Evolutionary conservation across 2,329 filamentous ascomycete genomes (phyloP).

Genomic region (Penicillium sp.): DNA sequence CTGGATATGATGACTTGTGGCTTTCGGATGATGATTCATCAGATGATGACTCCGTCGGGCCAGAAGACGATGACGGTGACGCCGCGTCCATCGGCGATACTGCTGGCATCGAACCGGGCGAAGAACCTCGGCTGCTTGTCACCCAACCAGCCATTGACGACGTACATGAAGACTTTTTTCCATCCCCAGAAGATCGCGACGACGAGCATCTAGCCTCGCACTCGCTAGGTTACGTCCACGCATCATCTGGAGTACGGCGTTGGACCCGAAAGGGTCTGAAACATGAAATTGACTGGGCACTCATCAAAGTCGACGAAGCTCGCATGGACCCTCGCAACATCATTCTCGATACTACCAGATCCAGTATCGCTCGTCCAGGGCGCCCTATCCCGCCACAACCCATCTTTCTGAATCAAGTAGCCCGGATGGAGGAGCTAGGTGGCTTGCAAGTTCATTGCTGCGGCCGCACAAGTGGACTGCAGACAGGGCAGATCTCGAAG

Average conservation of each 20-base stretch:
- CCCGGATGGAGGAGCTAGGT: constrained; percentile 59
- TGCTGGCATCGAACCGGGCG: constrained; percentile 70
- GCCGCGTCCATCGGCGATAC: constrained; percentile 66
- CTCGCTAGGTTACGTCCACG: constrained; percentile 78
- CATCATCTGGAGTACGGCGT: constrained; percentile 83
- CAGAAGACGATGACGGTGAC: constrained; percentile 56
- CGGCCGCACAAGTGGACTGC: constrained; percentile 80
- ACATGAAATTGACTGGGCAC: constrained; percentile 94
- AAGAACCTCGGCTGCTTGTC: constrained; percentile 73
- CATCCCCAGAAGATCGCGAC: constrained; percentile 69
- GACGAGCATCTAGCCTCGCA: constrained; percentile 81
- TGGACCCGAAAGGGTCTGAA: constrained; percentile 67
- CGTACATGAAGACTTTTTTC: constrained; percentile 78
- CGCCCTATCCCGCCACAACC: constrained; percentile 39
- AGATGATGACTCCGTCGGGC: constrained; percentile 53
- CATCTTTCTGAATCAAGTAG: constrained; percentile 56
- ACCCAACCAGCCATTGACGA: constrained; percentile 92
- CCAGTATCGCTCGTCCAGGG: constrained; percentile 40
- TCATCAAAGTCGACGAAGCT: constrained; percentile 74
- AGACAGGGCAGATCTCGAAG: constrained; percentile 72
- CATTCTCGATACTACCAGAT: constrained; percentile 46
- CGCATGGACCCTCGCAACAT: constrained; percentile 70
- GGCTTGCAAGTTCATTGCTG: constrained; percentile 81
- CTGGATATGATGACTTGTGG: constrained; percentile 43
- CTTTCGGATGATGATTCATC: constrained; percentile 50